phyloP scores from a whole-genome alignment of 768 basidiomycete species.

The Favolaschia claudopus region DNA sequence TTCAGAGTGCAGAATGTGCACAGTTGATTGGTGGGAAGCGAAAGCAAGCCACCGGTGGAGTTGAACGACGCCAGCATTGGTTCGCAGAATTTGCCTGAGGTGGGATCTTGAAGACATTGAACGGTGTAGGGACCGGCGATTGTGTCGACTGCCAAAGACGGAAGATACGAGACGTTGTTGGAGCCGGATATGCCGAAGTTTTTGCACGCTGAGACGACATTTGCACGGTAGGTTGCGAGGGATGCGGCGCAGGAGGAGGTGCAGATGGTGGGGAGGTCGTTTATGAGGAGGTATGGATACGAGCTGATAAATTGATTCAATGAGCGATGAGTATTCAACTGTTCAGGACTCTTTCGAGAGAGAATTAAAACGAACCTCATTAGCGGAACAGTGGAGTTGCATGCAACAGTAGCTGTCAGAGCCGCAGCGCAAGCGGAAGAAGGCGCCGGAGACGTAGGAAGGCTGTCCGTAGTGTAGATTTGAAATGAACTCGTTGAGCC shows the following conservation, averaged over 20 bases:
- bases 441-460: conserved; percentile 4
- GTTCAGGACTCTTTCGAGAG: too few species aligned
- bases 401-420: not conserved
- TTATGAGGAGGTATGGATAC: not conserved
- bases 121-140: conserved; percentile 31
- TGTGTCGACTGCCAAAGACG: conserved; percentile 31
- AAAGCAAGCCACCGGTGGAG: conserved; percentile 26
- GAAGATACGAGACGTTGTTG: conserved; percentile 15
- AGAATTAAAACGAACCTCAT: not conserved
- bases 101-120: conserved; percentile 33
- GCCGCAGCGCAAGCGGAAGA: conserved; percentile 3
- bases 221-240: conserved; percentile 10
- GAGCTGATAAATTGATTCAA: too few species aligned
- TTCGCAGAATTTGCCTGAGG: conserved; percentile 25
- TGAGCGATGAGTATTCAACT: too few species aligned
- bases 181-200: not conserved
- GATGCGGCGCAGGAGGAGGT: conserved; percentile 10
- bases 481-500: not conserved
- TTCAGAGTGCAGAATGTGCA: conserved; percentile 34
- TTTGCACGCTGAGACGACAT: not conserved
- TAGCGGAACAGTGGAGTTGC: conserved; percentile 14
- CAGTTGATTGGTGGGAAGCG: conserved; percentile 28
- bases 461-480: conserved; percentile 1
- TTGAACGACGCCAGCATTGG: conserved; percentile 23
- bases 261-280: not conserved